phyloP scores from a whole-genome alignment of 2,329 filamentous ascomycete genomes.

The Fusarium sp. region DNA sequence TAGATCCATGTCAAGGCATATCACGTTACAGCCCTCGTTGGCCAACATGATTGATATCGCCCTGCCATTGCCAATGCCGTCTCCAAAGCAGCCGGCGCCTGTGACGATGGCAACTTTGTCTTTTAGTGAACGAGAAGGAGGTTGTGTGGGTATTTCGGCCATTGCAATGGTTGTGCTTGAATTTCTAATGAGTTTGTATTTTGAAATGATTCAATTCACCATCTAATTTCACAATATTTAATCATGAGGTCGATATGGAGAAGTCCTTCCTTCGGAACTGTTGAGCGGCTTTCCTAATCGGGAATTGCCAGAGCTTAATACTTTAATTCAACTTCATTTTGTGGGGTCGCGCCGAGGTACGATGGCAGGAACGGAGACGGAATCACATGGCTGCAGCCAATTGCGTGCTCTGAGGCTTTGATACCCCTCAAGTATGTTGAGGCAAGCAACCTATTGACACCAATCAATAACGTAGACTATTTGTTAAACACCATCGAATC shows the following conservation, averaged over 20 bases:
- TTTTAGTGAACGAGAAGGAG: slow-evolving; percentile 26
- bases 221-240: not conserved
- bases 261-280: not conserved
- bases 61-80: slow-evolving; percentile 69
- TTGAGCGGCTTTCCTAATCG: slow-evolving; percentile 1
- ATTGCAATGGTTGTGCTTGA: not conserved
- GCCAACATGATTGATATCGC: slow-evolving; percentile 68
- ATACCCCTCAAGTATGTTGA: not conserved
- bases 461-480: rapidly evolving
- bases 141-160: slow-evolving; percentile 9
- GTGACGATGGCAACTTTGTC: slow-evolving; percentile 63
- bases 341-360: slow-evolving; percentile 2
- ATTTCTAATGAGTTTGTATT: not conserved
- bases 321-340: not conserved
- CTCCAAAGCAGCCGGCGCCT: slow-evolving; percentile 64
- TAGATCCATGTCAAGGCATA: slow-evolving; percentile 65
- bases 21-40: slow-evolving; percentile 64
- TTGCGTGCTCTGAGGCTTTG: not conserved
- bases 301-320: not conserved
- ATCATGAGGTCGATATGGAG: not conserved
- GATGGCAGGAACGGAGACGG: not conserved
- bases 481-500: not conserved
- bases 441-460: not conserved
- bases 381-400: not conserved
- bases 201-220: not conserved